Evolutionary conservation across 306 rosid genomes (phyloP).

Genomic region (Aeschynomene evenia): DNA sequence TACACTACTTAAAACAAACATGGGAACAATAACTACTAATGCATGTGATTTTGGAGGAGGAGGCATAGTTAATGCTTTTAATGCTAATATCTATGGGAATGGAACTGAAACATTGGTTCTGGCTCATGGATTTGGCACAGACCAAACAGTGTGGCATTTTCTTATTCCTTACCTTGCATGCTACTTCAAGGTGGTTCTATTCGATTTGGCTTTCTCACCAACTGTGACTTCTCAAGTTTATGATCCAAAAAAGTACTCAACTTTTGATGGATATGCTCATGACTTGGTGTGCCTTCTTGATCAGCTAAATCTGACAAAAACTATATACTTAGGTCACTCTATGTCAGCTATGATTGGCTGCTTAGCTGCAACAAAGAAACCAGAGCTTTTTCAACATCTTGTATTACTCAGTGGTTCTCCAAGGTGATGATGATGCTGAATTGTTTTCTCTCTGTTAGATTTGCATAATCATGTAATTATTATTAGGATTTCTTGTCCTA

Average conservation of each 20-base stretch:
- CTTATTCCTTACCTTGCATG: slow-evolving; percentile 49
- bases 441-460: background rate
- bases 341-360: slow-evolving; percentile 64
- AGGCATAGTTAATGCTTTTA: slow-evolving; percentile 41
- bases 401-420: slow-evolving; percentile 47
- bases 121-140: slow-evolving; percentile 52
- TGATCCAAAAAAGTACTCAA: slow-evolving; percentile 40
- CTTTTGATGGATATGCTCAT: slow-evolving; percentile 41
- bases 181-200: slow-evolving; percentile 57
- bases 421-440: slow-evolving; percentile 22
- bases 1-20: background rate
- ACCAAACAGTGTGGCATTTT: slow-evolving; percentile 42
- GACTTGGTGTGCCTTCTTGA: slow-evolving; percentile 56
- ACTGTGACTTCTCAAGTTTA: slow-evolving; percentile 31
- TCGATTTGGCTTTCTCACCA: slow-evolving; percentile 52
- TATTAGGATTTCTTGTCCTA: too few relatives aligned
- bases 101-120: slow-evolving; percentile 48
- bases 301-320: slow-evolving; percentile 41
- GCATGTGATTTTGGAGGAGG: slow-evolving; percentile 30
- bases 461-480: background rate
- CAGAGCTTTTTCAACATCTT: slow-evolving; percentile 53
- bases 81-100: slow-evolving; percentile 49
- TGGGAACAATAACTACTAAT: slow-evolving; percentile 31
- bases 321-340: slow-evolving; percentile 49
- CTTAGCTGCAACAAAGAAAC: slow-evolving; percentile 45